Percentiles rank a stretch among this genome's conserved stretches.
These are phyloP conservation scores for Grammothele lineata DNA, from an alignment of 768 basidiomycete genomes.

Conservation along the genomic window DNA sequence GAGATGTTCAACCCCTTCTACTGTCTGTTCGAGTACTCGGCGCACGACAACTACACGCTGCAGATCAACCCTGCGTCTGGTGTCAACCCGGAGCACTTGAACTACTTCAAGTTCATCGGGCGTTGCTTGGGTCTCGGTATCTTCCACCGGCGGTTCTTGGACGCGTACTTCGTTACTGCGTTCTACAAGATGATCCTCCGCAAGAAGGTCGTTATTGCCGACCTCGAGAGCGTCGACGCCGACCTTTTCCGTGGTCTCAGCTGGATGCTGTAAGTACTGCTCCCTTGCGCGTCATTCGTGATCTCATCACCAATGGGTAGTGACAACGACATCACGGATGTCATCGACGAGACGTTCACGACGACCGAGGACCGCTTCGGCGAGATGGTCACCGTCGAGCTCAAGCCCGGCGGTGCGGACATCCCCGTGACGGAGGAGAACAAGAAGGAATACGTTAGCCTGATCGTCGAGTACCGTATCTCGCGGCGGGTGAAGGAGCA, in stretches of 20 bases:
- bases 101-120: slow-evolving; percentile 99
- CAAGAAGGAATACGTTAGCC: slow-evolving; percentile 98
- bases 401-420: slow-evolving; percentile 85
- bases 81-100: slow-evolving; percentile 98
- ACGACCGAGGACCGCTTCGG: slow-evolving; percentile 98
- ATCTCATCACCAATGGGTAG: slow-evolving; percentile 35
- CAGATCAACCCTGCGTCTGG: slow-evolving; percentile 99
- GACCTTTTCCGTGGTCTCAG: slow-evolving; percentile 93
- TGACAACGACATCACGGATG: slow-evolving; percentile 96
- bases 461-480: slow-evolving; percentile 95
- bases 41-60: slow-evolving; percentile 99
- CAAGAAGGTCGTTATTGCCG: slow-evolving; percentile 92
- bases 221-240: slow-evolving; percentile 95
- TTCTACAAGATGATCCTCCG: slow-evolving; percentile 99
- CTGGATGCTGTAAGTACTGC: slow-evolving; percentile 88
- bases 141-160: slow-evolving; percentile 98
- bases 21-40: slow-evolving; percentile 99
- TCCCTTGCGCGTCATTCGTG: not conserved
- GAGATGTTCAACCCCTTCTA: slow-evolving; percentile 99
- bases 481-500: slow-evolving; percentile 97
- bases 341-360: slow-evolving; percentile 97
- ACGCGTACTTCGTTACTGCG: slow-evolving; percentile 98
- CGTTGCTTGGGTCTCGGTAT: slow-evolving; percentile 93
- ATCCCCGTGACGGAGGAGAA: slow-evolving; percentile 92
- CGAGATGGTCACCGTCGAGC: slow-evolving; percentile 94